Conservation (phyloP, 352 stramenopile species). For the Pseudoperonospora humuli region DNA sequence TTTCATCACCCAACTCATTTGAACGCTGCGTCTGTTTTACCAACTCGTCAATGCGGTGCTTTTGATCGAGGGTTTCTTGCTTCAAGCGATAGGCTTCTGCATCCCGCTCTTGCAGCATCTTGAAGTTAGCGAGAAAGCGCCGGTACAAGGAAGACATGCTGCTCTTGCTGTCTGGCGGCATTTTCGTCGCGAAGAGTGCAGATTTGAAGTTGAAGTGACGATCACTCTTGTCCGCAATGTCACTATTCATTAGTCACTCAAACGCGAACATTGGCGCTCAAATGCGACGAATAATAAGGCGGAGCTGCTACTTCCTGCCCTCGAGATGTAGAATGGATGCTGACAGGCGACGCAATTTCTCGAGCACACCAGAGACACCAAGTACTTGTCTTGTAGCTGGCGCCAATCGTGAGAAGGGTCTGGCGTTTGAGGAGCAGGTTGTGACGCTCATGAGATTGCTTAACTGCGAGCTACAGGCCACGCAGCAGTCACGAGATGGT, state of each 20-base stretch:
- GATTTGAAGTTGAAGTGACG: too few species aligned
- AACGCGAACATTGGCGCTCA: neutral
- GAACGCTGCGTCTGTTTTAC: neutral
- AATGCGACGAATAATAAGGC: too few species aligned
- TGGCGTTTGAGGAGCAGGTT: conserved; percentile 55
- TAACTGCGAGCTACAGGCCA: conserved; percentile 42
- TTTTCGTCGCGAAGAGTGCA: neutral
- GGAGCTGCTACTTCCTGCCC: too few species aligned
- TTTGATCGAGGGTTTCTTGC: neutral
- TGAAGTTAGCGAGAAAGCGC: neutral
- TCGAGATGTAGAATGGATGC: too few species aligned
- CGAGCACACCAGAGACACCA: neutral
- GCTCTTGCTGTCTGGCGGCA: neutral
- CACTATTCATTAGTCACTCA: conserved; percentile 4
- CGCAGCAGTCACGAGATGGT: conserved; percentile 56
- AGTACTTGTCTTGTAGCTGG: neutral
- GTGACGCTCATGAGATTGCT: conserved; percentile 42
- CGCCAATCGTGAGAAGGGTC: conserved; percentile 36
- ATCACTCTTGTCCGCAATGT: neutral
- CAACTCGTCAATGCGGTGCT: conserved; percentile 1
- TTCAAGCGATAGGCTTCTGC: conserved; percentile 1
- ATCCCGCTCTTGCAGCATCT: neutral
- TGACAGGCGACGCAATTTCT: conserved; percentile 6
- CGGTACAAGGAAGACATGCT: neutral
- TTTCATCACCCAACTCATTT: neutral